Base-by-base conservation (phyloP, 73 alveolate species). In the Blepharisma stoltei region DNA sequence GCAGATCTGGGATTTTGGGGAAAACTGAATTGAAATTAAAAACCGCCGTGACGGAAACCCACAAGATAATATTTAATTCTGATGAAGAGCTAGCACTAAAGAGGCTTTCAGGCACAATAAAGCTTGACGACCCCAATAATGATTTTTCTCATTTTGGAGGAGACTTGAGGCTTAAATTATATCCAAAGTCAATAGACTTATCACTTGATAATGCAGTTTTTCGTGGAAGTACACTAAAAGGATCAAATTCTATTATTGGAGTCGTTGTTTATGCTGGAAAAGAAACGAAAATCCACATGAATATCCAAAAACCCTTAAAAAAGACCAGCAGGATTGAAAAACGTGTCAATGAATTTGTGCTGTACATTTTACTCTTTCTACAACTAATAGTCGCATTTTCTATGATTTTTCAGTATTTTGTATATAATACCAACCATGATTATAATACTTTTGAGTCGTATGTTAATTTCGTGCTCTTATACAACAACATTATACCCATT, bases 1-100 rank as follows among this genome's bases (percentile, higher is more conserved):
- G 97, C 77, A 96, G 99, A 0, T 95, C 97, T 79, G 94, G 92
- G 71, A 81, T 97, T 55, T 98, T 95, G 83, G 99, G 99, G 54
- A 99, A 97, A 85, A 96, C 99, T 23, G 96, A 95, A 80, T 79
- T 97, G 67, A 97, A 95, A 89, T 87, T 83, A 70, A 92, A 94
- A 70, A 86, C 80, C 7, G 73, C 73, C 11, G 80, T 91, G 8
- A 27, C 46, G 11, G 81, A 88, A 54, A 91, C 90, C 71, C 94
- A 93, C 66, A 83, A 84, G 54, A 83, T 93, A 67, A 93, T 95
- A 11, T 90, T 92, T 44, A 97, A 91, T 81, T 84, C 77, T 45
- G 83, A 92, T 60, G 75, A 87, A 46, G 81, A 87, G n/a, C 45
- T 14, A 1, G 65, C 45, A 9, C 11, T 60, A 9, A 60, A 38